Evolutionary conservation across 2,329 filamentous ascomycete genomes (phyloP), one percentile per base, ranked within the genome.

Genomic region (Parafenestella ontariensis): DNA sequence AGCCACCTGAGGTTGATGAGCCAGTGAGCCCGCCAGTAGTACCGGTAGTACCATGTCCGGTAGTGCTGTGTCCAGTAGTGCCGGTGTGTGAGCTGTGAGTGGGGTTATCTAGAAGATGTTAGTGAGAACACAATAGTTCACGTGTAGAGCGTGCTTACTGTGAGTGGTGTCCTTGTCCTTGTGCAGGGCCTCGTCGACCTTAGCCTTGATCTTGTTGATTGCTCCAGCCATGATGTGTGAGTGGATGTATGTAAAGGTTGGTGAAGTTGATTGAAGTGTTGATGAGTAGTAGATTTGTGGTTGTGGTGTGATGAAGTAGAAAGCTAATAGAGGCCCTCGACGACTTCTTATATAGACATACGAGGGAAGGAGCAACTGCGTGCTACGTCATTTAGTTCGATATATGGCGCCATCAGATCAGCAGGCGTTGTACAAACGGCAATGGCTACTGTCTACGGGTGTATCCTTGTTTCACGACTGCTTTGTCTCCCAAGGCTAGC

Each of bases 171-270:
- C n/a, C 61, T 71, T 69, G 61, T 75, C 69, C 66, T 74, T 73
- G 64, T 73, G 71, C 45, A 74, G 66, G 53, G 71, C 66, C 31
- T 70, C 56, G 56, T 75, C 71, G 64, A 74, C 72, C 71, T 73
- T 75, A 49, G 66, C 65, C 70, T 74, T 75, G 61, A 75, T 66
- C 64, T 75, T 74, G 3, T 75, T 69, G 33, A 75, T 68, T 40
- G 61, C 44, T 52, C 69, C 67, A 37, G 69, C 43, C 69, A 71
- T 72, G 56, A 50, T 68, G 56, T 52, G 37, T 54, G 49, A 49
- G 41, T 52, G 36, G 37, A 26, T 61, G 49, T 60, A 40, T 54
- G 43, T 43, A 24, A 44, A 55, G 29, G 15, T 44, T 37, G 48
- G 5, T 46, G 53, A 49, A 49, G 46, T 44, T 64, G 34, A 33